A percentile compares a stretch with the other conserved stretches of the same genome.
These are phyloP conservation scores for Ophiosphaerella herpotricha DNA, from an alignment of 2,329 filamentous ascomycete genomes.

Conservation along the genomic window DNA sequence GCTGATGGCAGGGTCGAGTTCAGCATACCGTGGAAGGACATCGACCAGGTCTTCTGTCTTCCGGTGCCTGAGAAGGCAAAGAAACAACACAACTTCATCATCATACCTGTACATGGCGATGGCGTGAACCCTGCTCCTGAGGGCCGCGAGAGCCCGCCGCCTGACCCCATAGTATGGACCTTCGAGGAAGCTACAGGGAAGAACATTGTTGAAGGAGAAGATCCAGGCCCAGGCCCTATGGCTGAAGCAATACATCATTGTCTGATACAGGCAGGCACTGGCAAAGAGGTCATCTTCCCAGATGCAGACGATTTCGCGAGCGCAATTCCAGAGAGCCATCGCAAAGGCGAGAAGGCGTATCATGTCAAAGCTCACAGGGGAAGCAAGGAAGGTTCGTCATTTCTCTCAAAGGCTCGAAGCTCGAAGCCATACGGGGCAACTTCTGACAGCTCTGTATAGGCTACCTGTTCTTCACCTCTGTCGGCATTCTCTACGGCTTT, in stretches of 20 bases:
- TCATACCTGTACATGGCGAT: constrained; percentile 59
- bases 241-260: constrained; percentile 50
- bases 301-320: constrained; percentile 63
- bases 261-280: constrained; percentile 49
- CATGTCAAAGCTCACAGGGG: constrained; percentile 68
- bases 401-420: no score
- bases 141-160: constrained; percentile 40
- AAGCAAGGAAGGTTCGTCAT: constrained; percentile 66
- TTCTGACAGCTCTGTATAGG: constrained; percentile 48
- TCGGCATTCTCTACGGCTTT: constrained; percentile 67
- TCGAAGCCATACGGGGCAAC: background rate
- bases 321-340: constrained; percentile 63
- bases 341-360: constrained; percentile 66
- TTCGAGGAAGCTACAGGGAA: constrained; percentile 58
- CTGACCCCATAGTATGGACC: constrained; percentile 65
- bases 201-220: constrained; percentile 49
- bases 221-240: constrained; percentile 50
- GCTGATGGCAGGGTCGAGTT: constrained; percentile 60
- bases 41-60: constrained; percentile 64
- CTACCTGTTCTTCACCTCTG: constrained; percentile 66
- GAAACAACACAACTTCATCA: constrained; percentile 65
- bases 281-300: constrained; percentile 58
- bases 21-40: constrained; percentile 54
- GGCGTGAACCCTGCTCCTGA: constrained; percentile 53
- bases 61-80: constrained; percentile 68